Conservation (phyloP, 257 asterid genomes). For the Striga asiatica region DNA sequence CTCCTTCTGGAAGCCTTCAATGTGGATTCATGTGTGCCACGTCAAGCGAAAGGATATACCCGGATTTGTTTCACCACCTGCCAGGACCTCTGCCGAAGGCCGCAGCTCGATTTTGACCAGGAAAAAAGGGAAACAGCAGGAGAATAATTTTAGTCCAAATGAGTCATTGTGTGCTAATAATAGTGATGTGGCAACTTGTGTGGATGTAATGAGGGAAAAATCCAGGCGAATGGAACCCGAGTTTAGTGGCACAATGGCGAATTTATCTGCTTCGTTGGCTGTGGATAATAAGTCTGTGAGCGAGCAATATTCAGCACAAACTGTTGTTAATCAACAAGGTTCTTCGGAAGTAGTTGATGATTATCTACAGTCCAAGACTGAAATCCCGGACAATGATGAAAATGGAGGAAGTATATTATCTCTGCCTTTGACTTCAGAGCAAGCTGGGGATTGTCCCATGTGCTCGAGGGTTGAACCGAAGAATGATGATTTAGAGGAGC, state of each 20-base stretch:
- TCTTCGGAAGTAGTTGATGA: slow-evolving; percentile 26
- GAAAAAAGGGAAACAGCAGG: slow-evolving; percentile 48
- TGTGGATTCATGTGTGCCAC: slow-evolving; percentile 63
- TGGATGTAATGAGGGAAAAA: slow-evolving; percentile 22
- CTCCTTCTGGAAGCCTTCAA: slow-evolving; percentile 46
- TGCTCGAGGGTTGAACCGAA: slow-evolving; percentile 21
- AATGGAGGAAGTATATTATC: slow-evolving; percentile 14
- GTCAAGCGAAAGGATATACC: slow-evolving; percentile 64
- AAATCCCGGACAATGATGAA: slow-evolving; percentile 16
- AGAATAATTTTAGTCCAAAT: slow-evolving; percentile 18
- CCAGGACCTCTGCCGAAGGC: slow-evolving; percentile 21
- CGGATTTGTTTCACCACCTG: slow-evolving; percentile 39
- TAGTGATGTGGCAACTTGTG: slow-evolving; percentile 38
- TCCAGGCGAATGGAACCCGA: slow-evolving; percentile 25
- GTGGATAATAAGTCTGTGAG: slow-evolving; percentile 24
- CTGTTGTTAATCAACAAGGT: slow-evolving; percentile 20
- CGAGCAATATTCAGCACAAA: slow-evolving; percentile 22
- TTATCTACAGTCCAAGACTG: slow-evolving; percentile 22
- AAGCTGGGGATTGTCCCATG: slow-evolving; percentile 19
- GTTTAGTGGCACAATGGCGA: slow-evolving; percentile 23
- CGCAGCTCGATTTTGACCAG: slow-evolving; percentile 23
- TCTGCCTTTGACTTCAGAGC: slow-evolving; percentile 16
- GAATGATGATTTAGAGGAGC: slow-evolving; percentile 58
- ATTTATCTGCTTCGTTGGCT: slow-evolving; percentile 15
- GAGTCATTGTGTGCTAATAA: slow-evolving; percentile 24